Evolutionary conservation across 2,329 filamentous ascomycete genomes (phyloP), one percentile per base, ranked within the genome.

Genomic region (Colletotrichum kahawae): DNA sequence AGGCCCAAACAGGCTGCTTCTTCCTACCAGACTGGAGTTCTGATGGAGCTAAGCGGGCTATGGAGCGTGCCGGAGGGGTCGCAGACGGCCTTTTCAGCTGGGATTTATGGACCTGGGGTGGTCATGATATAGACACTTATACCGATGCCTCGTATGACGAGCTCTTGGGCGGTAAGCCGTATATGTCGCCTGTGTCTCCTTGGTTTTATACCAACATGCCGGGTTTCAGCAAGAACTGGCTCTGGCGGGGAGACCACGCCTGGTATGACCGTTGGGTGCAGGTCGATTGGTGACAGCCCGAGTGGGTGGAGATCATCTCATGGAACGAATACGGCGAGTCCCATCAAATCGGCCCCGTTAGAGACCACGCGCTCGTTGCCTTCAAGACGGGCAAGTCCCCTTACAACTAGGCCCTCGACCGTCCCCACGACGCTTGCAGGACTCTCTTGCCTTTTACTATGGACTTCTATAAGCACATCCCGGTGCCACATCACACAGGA

Each of bases 191-290:
- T 4, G 86, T 90, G 13, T 88, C 87, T 0, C 89, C 90, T 0
- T 91, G 89, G 89, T 92, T 91, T 80, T 92, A 88, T 81, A 92
- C 91, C 59, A 89, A 91, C 71, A 83, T 92, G 4, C 87, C 89
- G 0, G 83, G 84, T 10, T 92, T 87, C 78, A 81, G 83, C 56
- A 93, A 92, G 82, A 91, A 92, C 79, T 93, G 91, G 91, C 83
- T 92, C 7, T 93, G 90, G 85, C 86, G 87, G 27, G 89, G 90
- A 24, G 91, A 93, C 77, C 84, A 88, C 70, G 81, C 93, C 14
- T 93, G 92, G 91, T 88, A 86, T 76, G 84, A 90, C 69, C 88
- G 91, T 14, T 93, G 91, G 91, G 82, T 86, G 12, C 78, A 85
- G 87, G 66, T 92, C 83, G 84, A 87, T 83, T 21, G 86, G 87